phyloP scores from a whole-genome alignment of 2,329 filamentous ascomycete species.

The Aspergillus sp. region DNA sequence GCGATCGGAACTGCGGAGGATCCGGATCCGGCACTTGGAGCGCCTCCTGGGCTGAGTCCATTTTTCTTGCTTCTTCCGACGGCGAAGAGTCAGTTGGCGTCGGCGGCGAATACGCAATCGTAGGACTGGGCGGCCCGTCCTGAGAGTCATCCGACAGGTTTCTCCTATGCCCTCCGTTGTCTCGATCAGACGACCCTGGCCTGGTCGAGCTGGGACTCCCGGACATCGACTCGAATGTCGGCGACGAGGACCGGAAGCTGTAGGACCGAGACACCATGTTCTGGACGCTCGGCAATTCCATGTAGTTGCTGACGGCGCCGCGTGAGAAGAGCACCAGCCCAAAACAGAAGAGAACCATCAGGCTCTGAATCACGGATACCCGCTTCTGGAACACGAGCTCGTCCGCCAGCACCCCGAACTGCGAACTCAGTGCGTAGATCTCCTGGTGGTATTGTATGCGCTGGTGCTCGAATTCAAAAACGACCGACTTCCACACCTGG shows the following conservation, averaged over 20 bases:
- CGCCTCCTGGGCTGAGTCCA: constrained; percentile 3
- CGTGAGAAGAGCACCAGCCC: constrained; percentile 71
- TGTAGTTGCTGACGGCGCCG: constrained; percentile 33
- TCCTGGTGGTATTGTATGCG: constrained; percentile 76
- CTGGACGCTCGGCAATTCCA: constrained; percentile 39
- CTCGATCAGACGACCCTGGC: constrained; percentile 21
- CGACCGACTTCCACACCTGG: constrained; percentile 91
- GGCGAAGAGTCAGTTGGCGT: constrained; percentile 26
- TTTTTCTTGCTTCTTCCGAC: constrained; percentile 7
- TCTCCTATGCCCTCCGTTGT: constrained; percentile 17
- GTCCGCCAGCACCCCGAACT: constrained; percentile 83
- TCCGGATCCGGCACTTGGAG: constrained; percentile 15
- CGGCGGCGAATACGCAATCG: constrained; percentile 29
- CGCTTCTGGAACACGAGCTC: constrained; percentile 77
- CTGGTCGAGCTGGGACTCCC: constrained; percentile 30
- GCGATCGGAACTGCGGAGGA: constrained; percentile 18
- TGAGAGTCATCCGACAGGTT: constrained; percentile 28
- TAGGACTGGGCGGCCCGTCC: constrained; percentile 19
- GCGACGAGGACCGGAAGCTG: constrained; percentile 31
- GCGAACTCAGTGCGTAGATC: constrained; percentile 67
- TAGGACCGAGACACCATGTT: constrained; percentile 38
- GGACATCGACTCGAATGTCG: constrained; percentile 25
- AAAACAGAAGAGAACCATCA: constrained; percentile 77
- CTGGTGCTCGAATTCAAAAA: constrained; percentile 82
- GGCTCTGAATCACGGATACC: constrained; percentile 85